phyloP scores from a whole-genome alignment of 2,329 filamentous ascomycete species.

The Amylocarpus encephaloides region DNA sequence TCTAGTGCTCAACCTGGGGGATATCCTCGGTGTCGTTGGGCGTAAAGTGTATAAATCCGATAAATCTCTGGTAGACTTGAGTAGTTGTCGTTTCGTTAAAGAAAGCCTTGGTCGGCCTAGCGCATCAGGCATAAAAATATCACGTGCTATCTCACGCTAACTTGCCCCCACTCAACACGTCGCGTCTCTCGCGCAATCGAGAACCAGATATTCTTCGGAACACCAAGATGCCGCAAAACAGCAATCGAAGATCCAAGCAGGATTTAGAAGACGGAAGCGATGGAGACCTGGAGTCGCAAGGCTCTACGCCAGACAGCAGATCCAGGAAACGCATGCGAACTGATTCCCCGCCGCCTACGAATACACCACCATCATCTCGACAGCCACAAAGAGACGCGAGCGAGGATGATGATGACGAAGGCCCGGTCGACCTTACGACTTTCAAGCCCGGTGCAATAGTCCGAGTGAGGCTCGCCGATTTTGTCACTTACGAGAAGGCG shows the following conservation, averaged over 20 bases:
- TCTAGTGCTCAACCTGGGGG: too few species aligned
- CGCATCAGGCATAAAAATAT: too few species aligned
- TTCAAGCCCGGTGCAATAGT: constrained; percentile 72
- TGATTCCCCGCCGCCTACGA: constrained; percentile 12
- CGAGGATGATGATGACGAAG: constrained; percentile 5
- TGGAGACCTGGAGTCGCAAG: constrained; percentile 16
- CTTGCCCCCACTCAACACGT: background rate
- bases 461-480: constrained; percentile 77
- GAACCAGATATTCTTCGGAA: background rate
- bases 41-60: too few species aligned
- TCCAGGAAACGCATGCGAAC: constrained; percentile 25
- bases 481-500: constrained; percentile 89
- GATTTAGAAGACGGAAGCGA: constrained; percentile 26
- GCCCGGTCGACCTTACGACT: background rate
- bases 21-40: too few species aligned
- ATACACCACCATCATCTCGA: constrained; percentile 8
- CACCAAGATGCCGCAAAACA: constrained; percentile 9
- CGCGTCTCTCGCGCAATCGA: background rate
- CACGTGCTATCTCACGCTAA: background rate
- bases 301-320: constrained; percentile 12
- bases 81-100: too few species aligned
- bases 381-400: background rate
- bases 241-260: constrained; percentile 10
- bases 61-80: too few species aligned
- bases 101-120: too few species aligned